A percentile compares a stretch with the other conserved stretches of the same genome.
phyloP scores from a whole-genome alignment of 2,329 filamentous ascomycete genomes.

The Xylaria sp. region DNA sequence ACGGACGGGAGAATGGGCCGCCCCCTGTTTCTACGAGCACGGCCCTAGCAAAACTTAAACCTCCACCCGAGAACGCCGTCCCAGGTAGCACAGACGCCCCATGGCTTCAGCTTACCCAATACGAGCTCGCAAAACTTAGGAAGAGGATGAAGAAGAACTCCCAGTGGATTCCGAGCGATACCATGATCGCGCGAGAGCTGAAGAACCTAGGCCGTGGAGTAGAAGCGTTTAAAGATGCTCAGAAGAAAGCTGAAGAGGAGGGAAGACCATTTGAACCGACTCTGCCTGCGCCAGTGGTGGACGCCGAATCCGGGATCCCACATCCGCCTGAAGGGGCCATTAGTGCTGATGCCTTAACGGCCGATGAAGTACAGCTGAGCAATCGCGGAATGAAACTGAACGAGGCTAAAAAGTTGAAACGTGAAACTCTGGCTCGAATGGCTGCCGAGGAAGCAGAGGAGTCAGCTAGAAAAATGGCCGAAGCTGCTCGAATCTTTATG shows the following conservation, averaged over 20 bases:
- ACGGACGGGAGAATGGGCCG: slow-evolving; percentile 54
- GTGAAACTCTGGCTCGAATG: slow-evolving; percentile 69
- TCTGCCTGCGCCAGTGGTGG: slow-evolving; percentile 55
- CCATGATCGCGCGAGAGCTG: slow-evolving; percentile 84
- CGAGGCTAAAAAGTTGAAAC: slow-evolving; percentile 79
- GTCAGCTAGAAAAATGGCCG: slow-evolving; percentile 63
- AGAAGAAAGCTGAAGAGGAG: slow-evolving; percentile 71
- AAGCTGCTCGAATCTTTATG: slow-evolving; percentile 59
- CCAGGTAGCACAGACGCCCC: slow-evolving; percentile 69
- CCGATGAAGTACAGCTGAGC: slow-evolving; percentile 71
- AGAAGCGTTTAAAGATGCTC: slow-evolving; percentile 69
- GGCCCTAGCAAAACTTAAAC: slow-evolving; percentile 58
- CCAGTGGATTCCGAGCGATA: slow-evolving; percentile 84
- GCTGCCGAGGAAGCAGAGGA: slow-evolving; percentile 71
- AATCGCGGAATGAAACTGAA: slow-evolving; percentile 83
- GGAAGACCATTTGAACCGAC: slow-evolving; percentile 68
- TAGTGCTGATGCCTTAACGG: slow-evolving; percentile 64
- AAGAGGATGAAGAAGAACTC: slow-evolving; percentile 95
- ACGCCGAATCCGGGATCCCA: slow-evolving; percentile 61
- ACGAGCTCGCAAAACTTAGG: slow-evolving; percentile 73
- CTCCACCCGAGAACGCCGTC: slow-evolving; percentile 68
- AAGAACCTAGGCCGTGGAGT: slow-evolving; percentile 74
- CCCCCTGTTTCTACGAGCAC: slow-evolving; percentile 55
- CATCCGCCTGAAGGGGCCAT: slow-evolving; percentile 70
- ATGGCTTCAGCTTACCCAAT: slow-evolving; percentile 73